Conservation (phyloP, 441 rosid species). For the Populus hybrid region DNA sequence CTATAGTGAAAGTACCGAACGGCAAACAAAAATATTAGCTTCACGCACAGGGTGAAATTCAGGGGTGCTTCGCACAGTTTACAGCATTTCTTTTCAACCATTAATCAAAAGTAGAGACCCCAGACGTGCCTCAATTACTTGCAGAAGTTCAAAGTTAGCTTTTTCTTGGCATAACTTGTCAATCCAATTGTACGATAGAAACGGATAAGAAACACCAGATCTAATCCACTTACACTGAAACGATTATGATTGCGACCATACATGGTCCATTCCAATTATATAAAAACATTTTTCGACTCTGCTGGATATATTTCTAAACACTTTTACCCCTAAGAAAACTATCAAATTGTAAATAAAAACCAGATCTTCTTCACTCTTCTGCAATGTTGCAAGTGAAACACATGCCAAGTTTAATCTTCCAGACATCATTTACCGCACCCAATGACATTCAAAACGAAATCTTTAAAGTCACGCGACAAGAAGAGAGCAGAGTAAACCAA, state of each 20-base stretch:
- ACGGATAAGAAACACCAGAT: background rate
- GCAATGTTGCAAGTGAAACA: background rate
- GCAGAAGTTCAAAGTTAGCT: background rate
- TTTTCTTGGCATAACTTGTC: background rate
- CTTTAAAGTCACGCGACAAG: background rate
- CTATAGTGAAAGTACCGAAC: background rate
- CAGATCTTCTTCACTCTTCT: conserved; percentile 22
- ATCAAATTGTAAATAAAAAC: background rate
- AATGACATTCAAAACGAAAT: background rate
- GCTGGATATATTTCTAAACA: background rate
- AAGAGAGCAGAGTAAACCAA: background rate
- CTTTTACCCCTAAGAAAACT: background rate
- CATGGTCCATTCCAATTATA: background rate
- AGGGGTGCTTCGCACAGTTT: background rate
- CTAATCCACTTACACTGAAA: background rate
- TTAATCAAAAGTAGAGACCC: background rate
- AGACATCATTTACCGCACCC: background rate
- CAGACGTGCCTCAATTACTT: background rate
- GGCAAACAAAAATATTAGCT: background rate
- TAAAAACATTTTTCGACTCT: background rate
- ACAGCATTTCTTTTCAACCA: background rate
- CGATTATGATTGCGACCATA: background rate
- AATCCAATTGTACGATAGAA: background rate
- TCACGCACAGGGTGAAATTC: background rate
- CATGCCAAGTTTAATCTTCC: background rate